Evolutionary conservation across 2,329 filamentous ascomycete species (phyloP), one percentile per base, ranked within the genome.

Genomic region (Colletotrichum cereale): DNA sequence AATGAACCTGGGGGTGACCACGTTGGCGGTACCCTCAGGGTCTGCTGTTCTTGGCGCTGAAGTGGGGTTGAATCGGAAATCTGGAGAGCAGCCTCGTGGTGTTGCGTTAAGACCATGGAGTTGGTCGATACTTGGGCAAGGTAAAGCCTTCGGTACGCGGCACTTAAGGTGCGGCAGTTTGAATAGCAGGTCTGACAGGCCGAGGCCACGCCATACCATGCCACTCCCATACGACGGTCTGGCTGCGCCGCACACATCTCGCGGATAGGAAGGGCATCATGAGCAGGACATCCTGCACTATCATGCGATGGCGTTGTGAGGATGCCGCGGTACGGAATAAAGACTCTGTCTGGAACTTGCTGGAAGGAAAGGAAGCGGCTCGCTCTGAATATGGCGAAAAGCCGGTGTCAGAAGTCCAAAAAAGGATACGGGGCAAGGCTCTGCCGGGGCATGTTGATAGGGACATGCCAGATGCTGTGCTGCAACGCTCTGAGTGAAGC

Each of bases 41-140:
- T 42, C 42, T 68, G 68, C 36, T 71, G 24, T 67, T 58, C 52
- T n/a, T 68, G 65, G 58, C 53, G 47, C 36, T 40, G 44, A 24
- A 24, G 65, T 64, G 69, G 69, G 66, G 65, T 42, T 47, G 53
- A 53, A 64, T 55, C 24, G 44, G 52, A 61, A 69, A 64, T 64
- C 65, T 69, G 69, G 65, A 71, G 69, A 64, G 58, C 52, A 68
- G 62, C 67, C 36, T 55, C 31, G 24, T 63, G 58, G 68, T 69
- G 69, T 61, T 72, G 69, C 52, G 58, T 64, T 50, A 31, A 62
- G 36, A 44, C 26, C 42, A 61, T 31, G 53, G n/a, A 34, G 38
- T 52, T 52, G 53, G 38, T 44, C 26, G 42, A 72, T 36, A 34
- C 6, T 40, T 50, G n/a, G 52, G 52, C 21, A 58, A 68, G 52